A percentile compares a stretch with the other conserved stretches of the same genome.
Evolutionary conservation across 2,329 filamentous ascomycete species (phyloP).

Genomic region (Diaporthe destruens): DNA sequence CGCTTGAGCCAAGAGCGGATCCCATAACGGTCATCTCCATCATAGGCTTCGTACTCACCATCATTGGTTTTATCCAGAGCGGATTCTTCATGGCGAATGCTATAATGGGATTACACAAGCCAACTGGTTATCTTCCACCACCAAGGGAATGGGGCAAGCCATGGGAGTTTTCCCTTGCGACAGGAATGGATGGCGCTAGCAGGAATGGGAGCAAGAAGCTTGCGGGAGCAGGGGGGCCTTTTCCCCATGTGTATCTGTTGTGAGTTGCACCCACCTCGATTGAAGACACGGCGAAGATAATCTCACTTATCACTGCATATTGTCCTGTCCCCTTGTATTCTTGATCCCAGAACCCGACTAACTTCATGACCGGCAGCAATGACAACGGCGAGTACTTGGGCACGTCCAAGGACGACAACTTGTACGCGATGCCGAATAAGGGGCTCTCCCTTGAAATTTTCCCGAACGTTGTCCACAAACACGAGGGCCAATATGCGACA

Average conservation of each 20-base stretch:
- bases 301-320: too few species aligned
- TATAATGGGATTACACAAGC: background rate
- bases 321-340: background rate
- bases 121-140: background rate
- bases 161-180: background rate
- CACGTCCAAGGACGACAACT: background rate
- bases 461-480: background rate
- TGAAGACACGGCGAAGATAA: fast-evolving
- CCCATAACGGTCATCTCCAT: too few species aligned
- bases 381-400: background rate
- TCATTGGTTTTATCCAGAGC: background rate
- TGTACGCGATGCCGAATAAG: background rate
- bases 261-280: background rate
- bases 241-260: background rate
- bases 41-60: background rate
- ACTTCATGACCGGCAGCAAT: background rate
- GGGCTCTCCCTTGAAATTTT: background rate
- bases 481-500: background rate
- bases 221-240: background rate
- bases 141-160: background rate
- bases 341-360: background rate
- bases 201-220: background rate
- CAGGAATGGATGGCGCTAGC: background rate
- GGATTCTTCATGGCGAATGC: background rate
- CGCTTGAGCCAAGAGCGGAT: too few species aligned